Percentiles rank a stretch among this genome's conserved stretches.
These are phyloP conservation scores for Daldinia grandis DNA, from an alignment of 495 filamentous ascomycete species.

Conservation along the genomic window DNA sequence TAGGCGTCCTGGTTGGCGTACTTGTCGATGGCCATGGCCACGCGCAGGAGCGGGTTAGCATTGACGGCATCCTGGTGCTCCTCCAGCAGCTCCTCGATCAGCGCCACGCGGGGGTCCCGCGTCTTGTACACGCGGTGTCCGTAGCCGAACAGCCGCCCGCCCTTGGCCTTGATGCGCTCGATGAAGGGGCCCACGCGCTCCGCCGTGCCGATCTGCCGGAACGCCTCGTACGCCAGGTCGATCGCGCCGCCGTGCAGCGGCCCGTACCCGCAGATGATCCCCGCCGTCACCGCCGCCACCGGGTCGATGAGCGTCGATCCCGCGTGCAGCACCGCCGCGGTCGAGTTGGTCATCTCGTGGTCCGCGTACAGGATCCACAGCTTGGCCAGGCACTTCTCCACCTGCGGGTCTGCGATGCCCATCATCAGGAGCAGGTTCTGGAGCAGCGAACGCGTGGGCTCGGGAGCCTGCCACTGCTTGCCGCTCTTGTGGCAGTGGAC, in stretches of 20 bases:
- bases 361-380: constrained; percentile 60
- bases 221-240: constrained; percentile 61
- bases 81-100: constrained; percentile 58
- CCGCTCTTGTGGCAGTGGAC: constrained; percentile 55
- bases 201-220: constrained; percentile 55
- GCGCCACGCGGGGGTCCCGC: constrained; percentile 59
- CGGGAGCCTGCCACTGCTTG: constrained; percentile 51
- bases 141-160: constrained; percentile 65
- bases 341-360: constrained; percentile 65
- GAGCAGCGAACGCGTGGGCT: constrained; percentile 36
- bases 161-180: constrained; percentile 59
- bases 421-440: constrained; percentile 45
- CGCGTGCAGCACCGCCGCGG: constrained; percentile 58
- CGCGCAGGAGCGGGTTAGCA: constrained; percentile 56
- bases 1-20: constrained; percentile 61
- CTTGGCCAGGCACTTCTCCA: constrained; percentile 50
- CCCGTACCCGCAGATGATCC: constrained; percentile 60
- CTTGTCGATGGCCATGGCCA: constrained; percentile 61
- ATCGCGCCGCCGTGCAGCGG: constrained; percentile 68
- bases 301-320: constrained; percentile 53
- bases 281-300: constrained; percentile 51
- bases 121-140: constrained; percentile 67
- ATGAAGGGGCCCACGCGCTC: constrained; percentile 64
- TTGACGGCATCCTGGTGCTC: constrained; percentile 49
- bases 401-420: constrained; percentile 40